Evolutionary conservation across 768 basidiomycete genomes (phyloP).

Genomic region (Boletellus emodensis): DNA sequence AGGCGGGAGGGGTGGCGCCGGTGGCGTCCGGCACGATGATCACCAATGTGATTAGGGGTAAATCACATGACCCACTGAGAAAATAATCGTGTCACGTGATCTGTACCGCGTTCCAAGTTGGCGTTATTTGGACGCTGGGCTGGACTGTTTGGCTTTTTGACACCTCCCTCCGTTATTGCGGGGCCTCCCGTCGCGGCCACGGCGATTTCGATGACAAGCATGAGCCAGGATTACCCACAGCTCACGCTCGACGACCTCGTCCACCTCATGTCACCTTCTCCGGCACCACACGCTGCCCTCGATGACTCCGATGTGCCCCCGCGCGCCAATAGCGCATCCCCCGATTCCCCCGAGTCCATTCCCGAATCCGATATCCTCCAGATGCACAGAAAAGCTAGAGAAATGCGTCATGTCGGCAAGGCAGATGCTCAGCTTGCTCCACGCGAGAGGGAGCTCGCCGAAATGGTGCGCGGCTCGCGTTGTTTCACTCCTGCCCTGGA

Average conservation of each 20-base stretch:
- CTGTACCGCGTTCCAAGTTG: conserved; percentile 31
- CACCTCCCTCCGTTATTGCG: conserved; percentile 15
- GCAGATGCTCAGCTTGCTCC: conserved; percentile 21
- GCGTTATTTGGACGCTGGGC: conserved; percentile 25
- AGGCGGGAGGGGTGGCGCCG: too few species aligned
- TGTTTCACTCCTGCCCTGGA: conserved; percentile 5
- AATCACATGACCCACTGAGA: conserved; percentile 26
- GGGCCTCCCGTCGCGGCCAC: conserved; percentile 10
- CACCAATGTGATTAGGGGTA: background rate
- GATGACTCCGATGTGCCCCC: conserved; percentile 20
- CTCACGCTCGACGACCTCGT: conserved; percentile 56
- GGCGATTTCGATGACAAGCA: conserved; percentile 8
- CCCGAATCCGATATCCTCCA: conserved; percentile 44
- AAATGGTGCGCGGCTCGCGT: conserved; percentile 45
- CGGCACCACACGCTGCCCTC: conserved; percentile 27
- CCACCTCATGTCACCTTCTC: conserved; percentile 50
- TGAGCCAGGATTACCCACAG: conserved; percentile 35
- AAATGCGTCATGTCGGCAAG: conserved; percentile 38
- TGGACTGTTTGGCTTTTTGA: conserved; percentile 29
- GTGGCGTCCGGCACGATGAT: too few species aligned
- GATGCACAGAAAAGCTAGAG: conserved; percentile 45
- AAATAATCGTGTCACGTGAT: conserved; percentile 31
- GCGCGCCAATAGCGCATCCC: conserved; percentile 25
- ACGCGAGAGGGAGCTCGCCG: conserved; percentile 49
- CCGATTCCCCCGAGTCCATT: conserved; percentile 39